A percentile compares a stretch with the other conserved stretches of the same genome.
These are phyloP conservation scores for Calonectria pauciramosa DNA, from an alignment of 2,329 filamentous ascomycete species.

Conservation along the genomic window DNA sequence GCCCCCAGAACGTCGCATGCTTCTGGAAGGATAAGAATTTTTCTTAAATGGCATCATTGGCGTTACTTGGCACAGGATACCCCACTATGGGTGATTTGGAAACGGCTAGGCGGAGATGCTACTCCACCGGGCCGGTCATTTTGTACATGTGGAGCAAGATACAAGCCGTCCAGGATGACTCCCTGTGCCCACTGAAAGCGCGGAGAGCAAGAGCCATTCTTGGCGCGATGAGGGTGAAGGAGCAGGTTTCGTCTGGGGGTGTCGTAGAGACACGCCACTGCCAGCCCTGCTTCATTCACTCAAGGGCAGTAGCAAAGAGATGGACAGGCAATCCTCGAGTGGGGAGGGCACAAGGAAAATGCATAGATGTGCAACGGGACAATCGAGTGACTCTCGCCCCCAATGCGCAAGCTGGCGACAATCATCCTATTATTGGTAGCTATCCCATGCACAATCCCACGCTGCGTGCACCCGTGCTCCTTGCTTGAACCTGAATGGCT, in stretches of 20 bases:
- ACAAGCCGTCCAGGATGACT: slow-evolving; percentile 10
- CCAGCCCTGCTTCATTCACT: slow-evolving; percentile 6
- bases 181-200: not conserved
- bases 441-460: slow-evolving; percentile 34
- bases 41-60: slow-evolving; percentile 42
- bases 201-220: not conserved
- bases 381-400: not conserved
- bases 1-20: slow-evolving; percentile 41
- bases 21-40: slow-evolving; percentile 50
- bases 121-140: slow-evolving; percentile 45
- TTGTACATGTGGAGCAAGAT: slow-evolving; percentile 50
- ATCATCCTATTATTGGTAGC: slow-evolving; percentile 34
- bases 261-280: slow-evolving; percentile 46
- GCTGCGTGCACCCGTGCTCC: slow-evolving; percentile 1
- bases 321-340: slow-evolving; percentile 8
- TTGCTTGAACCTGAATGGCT: slow-evolving; percentile 23
- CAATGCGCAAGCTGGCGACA: slow-evolving; percentile 6
- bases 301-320: not conserved
- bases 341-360: not conserved
- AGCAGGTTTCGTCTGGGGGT: slow-evolving; percentile 38
- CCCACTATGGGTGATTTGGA: slow-evolving; percentile 27
- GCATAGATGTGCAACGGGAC: not conserved
- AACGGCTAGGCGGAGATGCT: slow-evolving; percentile 35
- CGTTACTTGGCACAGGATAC: slow-evolving; percentile 25
- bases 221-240: slow-evolving; percentile 11